Conservation (phyloP, 768 basidiomycete genomes). For the Termitomyces sp. region DNA sequence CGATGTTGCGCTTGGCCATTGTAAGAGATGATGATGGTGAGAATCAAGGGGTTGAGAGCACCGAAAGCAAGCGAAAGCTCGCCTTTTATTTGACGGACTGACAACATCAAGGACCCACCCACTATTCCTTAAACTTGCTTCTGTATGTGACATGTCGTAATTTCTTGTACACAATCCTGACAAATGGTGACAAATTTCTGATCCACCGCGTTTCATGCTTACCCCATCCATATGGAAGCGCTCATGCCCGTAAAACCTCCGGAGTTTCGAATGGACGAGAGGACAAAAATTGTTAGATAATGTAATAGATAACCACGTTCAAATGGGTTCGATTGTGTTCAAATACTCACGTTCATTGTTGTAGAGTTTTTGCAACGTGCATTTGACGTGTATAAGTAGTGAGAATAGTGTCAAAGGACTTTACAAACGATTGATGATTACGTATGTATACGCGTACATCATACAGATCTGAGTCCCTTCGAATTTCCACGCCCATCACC, state of each 20-base stretch:
- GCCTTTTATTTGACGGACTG: slow-evolving; percentile 3
- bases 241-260: not conserved
- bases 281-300: no score
- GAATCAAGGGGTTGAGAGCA: not conserved
- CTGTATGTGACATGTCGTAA: not conserved
- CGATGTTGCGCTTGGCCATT: slow-evolving; percentile 24
- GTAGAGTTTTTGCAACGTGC: no score
- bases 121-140: not conserved
- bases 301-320: no score
- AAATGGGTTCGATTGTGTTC: no score
- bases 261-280: no score
- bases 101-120: not conserved
- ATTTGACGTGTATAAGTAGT: no score
- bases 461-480: no score
- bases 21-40: not conserved
- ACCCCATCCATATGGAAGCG: not conserved
- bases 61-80: not conserved
- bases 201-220: not conserved
- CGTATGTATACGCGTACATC: not conserved
- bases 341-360: not conserved
- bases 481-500: not conserved
- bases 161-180: not conserved
- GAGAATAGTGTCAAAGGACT: no score
- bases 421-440: no score
- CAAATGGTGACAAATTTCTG: not conserved